Conservation (phyloP, 2,329 filamentous ascomycete genomes). For the Orbilia ellipsospora region DNA sequence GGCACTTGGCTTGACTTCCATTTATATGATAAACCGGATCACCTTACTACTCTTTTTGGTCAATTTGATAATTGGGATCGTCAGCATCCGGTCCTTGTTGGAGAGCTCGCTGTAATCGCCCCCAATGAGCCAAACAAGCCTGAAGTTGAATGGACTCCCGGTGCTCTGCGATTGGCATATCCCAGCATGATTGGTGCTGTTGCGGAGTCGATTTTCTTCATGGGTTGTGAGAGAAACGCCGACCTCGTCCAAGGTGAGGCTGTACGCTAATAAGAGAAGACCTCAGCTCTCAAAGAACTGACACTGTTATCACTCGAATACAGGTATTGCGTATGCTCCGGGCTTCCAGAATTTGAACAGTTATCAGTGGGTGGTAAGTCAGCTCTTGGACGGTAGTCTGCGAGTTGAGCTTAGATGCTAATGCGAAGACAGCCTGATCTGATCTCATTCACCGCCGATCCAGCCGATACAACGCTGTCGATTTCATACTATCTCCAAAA, state of each 20-base stretch:
- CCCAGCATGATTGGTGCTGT: constrained; percentile 72
- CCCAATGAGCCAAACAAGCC: constrained; percentile 63
- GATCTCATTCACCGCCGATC: constrained; percentile 31
- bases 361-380: constrained; percentile 32
- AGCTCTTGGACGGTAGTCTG: background rate
- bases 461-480: constrained; percentile 20
- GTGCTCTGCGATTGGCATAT: constrained; percentile 65
- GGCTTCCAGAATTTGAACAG: constrained; percentile 35
- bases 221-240: constrained; percentile 74
- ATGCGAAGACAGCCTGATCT: constrained; percentile 6
- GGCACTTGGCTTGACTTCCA: constrained; percentile 67
- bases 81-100: constrained; percentile 62
- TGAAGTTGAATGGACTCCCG: constrained; percentile 64
- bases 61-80: constrained; percentile 68
- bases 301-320: background rate
- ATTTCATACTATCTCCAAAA: constrained; percentile 37
- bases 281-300: constrained; percentile 12
- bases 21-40: constrained; percentile 67
- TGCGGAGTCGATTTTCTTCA: constrained; percentile 73
- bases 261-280: background rate
- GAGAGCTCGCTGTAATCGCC: constrained; percentile 68
- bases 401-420: background rate
- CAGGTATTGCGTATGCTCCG: constrained; percentile 32
- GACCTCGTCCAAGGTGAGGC: constrained; percentile 69
- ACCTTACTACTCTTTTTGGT: constrained; percentile 66